Evolutionary conservation across 1,284 basidiomycete species (phyloP).

Genomic region (Rhodotorula sp.): DNA sequence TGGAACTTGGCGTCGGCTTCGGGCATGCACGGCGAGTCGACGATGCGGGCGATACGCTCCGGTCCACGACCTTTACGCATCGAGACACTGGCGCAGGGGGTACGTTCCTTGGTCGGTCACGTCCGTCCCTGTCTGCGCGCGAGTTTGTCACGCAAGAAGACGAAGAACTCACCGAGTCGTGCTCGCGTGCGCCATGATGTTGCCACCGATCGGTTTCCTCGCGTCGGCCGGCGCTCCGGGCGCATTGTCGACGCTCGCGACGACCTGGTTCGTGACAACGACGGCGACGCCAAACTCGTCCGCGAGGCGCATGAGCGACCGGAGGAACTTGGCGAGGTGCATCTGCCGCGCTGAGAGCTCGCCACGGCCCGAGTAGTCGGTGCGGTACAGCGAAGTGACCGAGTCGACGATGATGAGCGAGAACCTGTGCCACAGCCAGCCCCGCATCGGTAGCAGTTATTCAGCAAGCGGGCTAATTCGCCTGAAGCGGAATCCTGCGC

Average conservation of each 20-base stretch:
- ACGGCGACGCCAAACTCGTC: constrained; percentile 99
- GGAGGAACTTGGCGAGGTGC: constrained; percentile 94
- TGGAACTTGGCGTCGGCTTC: constrained; percentile 93
- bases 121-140: neutral
- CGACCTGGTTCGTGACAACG: constrained; percentile 97
- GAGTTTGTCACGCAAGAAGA: neutral
- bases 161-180: constrained; percentile 62
- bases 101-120: neutral
- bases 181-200: constrained; percentile 94
- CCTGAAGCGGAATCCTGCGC: too few relatives aligned
- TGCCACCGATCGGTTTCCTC: constrained; percentile 96
- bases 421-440: constrained; percentile 61
- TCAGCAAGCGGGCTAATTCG: too few relatives aligned
- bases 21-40: constrained; percentile 95
- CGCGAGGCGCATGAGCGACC: constrained; percentile 86
- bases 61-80: constrained; percentile 90
- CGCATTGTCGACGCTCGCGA: constrained; percentile 87
- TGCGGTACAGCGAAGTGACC: constrained; percentile 91
- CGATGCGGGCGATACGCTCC: constrained; percentile 93
- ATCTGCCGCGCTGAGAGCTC: constrained; percentile 93
- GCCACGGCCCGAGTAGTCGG: constrained; percentile 92
- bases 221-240: constrained; percentile 74
- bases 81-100: constrained; percentile 61
- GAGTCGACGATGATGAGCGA: constrained; percentile 96
- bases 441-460: too few relatives aligned